Base-by-base conservation (phyloP, 1,284 basidiomycete genomes). In the Hypsizygus ulmarius region DNA sequence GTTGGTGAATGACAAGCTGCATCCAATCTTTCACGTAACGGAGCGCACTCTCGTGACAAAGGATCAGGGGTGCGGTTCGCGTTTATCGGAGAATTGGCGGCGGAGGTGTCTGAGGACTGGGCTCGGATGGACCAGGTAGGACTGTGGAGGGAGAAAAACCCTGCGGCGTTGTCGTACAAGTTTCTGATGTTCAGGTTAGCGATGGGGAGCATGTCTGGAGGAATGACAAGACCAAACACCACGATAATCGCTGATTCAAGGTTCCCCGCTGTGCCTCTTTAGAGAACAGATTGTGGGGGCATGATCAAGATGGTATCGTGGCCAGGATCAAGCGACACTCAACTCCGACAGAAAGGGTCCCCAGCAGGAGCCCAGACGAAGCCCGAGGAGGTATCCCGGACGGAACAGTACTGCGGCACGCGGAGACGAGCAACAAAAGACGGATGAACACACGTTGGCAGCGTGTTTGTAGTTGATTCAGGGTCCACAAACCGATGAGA, bases 161-260 rank as follows among this genome's bases (percentile, higher is more conserved):
- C 79, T 71, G 81, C 71, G 48, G 80, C 78, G 39, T 74, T 72
- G 62, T 77, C 69, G 70, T 77, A 75, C 55, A 81, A 64, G 62
- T 74, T 74, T 74, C 73, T 76, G 63, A 83, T 69, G 65, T 77
- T 77, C 62, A 78, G 61, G 65, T 73, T 77, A 61, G 72, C 67
- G 64, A 74, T 67, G 57, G 72, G 69, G 54, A 73, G 66, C 73
- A 78, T 74, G 53, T 63, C 64, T 55, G 63, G 53, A 55, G 57
- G 58, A 60, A 65, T 59, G 63, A 68, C 65, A 65, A 62, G 54
- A 61, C 62, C 66, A 69, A 67, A 68, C 59, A 54, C 59, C 55
- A 49, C 62, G 68, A 74, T 72, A 65, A 73, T 71, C 68, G 61
- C 50, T 61, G 52, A 54, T 55, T 54, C 32, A 45, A 57, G 56